Percentiles rank a stretch among this genome's conserved stretches.
phyloP scores from a whole-genome alignment of 2,329 filamentous ascomycete species.

The Fusarium chlamydosporum region DNA sequence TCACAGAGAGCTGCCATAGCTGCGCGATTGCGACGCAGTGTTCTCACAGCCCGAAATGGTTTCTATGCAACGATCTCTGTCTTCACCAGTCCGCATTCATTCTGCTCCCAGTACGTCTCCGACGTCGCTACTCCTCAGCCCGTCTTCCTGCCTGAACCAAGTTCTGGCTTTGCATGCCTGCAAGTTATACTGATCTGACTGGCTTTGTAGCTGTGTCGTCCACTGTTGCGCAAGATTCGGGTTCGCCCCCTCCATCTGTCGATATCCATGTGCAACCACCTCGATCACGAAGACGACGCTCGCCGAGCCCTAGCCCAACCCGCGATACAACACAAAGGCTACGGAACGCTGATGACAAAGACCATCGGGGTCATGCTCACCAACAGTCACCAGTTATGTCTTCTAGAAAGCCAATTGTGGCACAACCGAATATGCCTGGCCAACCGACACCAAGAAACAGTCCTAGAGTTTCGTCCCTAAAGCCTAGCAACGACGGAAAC shows the following conservation, averaged over 20 bases:
- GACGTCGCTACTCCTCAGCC: conserved; percentile 28
- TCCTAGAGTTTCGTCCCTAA: conserved; percentile 48
- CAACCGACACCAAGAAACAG: conserved; percentile 51
- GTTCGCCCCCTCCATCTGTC: conserved; percentile 69
- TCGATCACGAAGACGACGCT: conserved; percentile 65
- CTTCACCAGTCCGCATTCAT: conserved; percentile 72
- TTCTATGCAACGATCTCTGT: conserved; percentile 73
- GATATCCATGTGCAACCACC: conserved; percentile 66
- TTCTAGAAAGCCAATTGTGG: conserved; percentile 65
- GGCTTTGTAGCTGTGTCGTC: conserved; percentile 53
- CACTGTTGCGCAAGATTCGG: conserved; percentile 58
- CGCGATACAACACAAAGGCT: conserved; percentile 59
- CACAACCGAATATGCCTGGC: conserved; percentile 57
- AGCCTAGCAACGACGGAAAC: conserved; percentile 54
- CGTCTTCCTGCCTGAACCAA: conserved; percentile 3
- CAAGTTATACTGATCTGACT: conserved; percentile 51
- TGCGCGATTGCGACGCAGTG: conserved; percentile 53
- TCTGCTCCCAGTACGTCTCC: conserved; percentile 71
- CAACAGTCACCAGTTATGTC: conserved; percentile 57
- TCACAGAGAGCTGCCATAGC: conserved; percentile 53
- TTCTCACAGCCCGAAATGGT: conserved; percentile 67
- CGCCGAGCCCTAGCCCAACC: conserved; percentile 68
- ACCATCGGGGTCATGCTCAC: conserved; percentile 58
- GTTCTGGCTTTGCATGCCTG: conserved; percentile 25
- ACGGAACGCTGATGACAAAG: conserved; percentile 62